Evolutionary conservation across 2,329 filamentous ascomycete species (phyloP).

Genomic region (Aspergillus sp.): DNA sequence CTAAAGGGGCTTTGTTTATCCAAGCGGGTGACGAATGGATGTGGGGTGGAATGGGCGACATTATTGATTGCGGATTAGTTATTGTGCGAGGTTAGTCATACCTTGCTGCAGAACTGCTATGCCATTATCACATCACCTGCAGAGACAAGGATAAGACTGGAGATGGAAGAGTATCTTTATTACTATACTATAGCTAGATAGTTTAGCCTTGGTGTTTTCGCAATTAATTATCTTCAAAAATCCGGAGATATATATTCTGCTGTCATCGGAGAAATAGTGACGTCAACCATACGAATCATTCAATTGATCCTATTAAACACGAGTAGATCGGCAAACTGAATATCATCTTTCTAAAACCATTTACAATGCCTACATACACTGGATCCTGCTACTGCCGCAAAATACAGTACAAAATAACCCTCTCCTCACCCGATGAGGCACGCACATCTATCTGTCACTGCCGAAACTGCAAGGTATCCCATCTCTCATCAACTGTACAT

Average conservation of each 20-base stretch:
- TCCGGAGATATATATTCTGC: no score
- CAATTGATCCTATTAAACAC: background rate
- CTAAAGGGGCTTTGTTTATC: background rate
- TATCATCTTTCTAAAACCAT: background rate
- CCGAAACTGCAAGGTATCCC: slow-evolving; percentile 44
- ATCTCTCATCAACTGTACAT: background rate
- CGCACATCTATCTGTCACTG: slow-evolving; percentile 52
- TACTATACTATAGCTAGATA: no score
- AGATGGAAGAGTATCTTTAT: no score
- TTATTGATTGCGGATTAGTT: background rate
- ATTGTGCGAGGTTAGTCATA: background rate
- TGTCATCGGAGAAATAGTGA: background rate
- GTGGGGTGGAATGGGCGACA: background rate
- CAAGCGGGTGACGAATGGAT: no score
- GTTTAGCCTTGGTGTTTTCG: no score
- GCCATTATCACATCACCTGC: slow-evolving; percentile 11
- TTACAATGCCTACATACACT: slow-evolving; percentile 24
- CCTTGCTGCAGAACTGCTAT: background rate
- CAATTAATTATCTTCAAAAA: no score
- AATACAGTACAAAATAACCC: slow-evolving; percentile 43
- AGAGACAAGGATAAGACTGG: background rate
- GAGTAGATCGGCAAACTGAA: no score
- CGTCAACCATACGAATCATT: background rate
- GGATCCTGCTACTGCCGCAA: slow-evolving; percentile 47
- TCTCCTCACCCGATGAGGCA: slow-evolving; percentile 43